These are phyloP conservation scores for Trichoderma sp. DNA, from an alignment of 2,329 filamentous ascomycete species.

Conservation along the genomic window DNA sequence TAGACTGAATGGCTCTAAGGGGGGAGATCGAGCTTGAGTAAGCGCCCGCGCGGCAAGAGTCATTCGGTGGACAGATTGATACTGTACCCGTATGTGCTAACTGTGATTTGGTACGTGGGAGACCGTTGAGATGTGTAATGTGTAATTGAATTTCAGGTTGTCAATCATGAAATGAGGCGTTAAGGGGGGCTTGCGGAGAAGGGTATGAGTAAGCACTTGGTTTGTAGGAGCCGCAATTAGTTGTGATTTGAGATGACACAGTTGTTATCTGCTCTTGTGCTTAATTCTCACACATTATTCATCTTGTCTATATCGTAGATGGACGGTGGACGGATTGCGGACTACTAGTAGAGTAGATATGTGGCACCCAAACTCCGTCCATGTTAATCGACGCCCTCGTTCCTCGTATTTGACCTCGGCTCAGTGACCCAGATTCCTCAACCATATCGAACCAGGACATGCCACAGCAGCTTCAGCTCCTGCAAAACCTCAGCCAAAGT, in stretches of 20 bases:
- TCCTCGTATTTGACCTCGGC: neutral
- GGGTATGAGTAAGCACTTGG: slow-evolving; percentile 5
- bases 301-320: too few relatives aligned
- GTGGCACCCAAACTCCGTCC: too few relatives aligned
- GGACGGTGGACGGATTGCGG: too few relatives aligned
- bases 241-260: too few relatives aligned
- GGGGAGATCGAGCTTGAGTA: neutral
- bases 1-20: neutral
- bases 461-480: slow-evolving; percentile 30
- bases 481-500: slow-evolving; percentile 24
- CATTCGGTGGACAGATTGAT: neutral
- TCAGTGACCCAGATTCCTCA: neutral
- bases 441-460: slow-evolving; percentile 30
- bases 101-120: neutral
- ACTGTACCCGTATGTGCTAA: neutral
- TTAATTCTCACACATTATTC: too few relatives aligned
- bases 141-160: neutral
- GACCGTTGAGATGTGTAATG: neutral
- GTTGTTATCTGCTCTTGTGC: too few relatives aligned
- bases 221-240: neutral
- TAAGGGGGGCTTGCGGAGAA: neutral
- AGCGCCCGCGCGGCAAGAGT: slow-evolving; percentile 5
- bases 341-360: too few relatives aligned
- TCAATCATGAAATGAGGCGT: neutral
- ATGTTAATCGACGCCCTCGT: too few relatives aligned